Evolutionary conservation across 139 green algal species (phyloP), one percentile per base, ranked within the genome.

Genomic region (Mesotaenium endlicherianum): DNA sequence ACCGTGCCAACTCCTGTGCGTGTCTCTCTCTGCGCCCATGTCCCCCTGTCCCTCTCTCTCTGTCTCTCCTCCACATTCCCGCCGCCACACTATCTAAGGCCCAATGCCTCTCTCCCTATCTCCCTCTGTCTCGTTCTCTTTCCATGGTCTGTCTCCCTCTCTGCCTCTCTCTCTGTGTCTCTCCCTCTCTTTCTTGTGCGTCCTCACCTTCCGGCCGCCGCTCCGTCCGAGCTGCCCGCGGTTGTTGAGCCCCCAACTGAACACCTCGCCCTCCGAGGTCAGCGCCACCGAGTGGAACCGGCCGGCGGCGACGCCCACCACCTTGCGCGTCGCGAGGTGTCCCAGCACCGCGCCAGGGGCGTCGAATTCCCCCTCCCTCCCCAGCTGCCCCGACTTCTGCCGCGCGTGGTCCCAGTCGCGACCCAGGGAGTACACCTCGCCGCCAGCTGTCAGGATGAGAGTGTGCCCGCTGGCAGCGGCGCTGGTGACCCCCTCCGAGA

Each of bases 211-310:
- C n/a, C n/a, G n/a, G n/a, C n/a, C 20, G 44, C 70, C 17, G 59
- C 57, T 16, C 75, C n/a, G 45, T n/a, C 80, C 80, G 45, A 86
- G 78, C 76, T 86, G 80, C 6, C 80, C 80, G 14, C 55, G 30
- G 75, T 83, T 85, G 45, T 86, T 86, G 8, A 86, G 39, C 17
- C 80, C 80, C 80, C 80, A 86, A 20, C 30, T 86, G 75, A 86
- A 86, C 49, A 86, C 80, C 0, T 70, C 20, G 0, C 80, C 80
- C 2, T 50, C 69, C 36, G 17, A n/a, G 79, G 31, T 86, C 30
- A 86, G 77, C 14, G 80, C 80, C 31, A 75, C 34, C 4, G 80
- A 86, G 75, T 86, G 80, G 44, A 83, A 84, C 42, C 44, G 67
- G 58, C 77, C 77, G 11, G 67, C 70, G 2, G 77, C 77, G 20